phyloP scores from a whole-genome alignment of 768 basidiomycete species.

The Tylopilus plumbeoviolaceoides region DNA sequence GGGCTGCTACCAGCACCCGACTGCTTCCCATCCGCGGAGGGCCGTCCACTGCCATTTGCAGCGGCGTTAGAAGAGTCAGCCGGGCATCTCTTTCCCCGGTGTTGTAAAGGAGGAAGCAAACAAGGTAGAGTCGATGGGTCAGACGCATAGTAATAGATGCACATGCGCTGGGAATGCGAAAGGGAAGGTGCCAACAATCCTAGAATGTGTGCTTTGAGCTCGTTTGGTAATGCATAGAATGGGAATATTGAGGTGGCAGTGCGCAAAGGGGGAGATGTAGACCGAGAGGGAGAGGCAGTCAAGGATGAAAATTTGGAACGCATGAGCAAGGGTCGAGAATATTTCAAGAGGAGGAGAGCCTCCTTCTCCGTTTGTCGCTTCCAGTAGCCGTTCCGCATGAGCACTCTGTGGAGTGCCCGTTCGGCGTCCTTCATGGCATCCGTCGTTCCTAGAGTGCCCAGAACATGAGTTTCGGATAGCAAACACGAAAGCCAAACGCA shows the following conservation, averaged over 20 bases:
- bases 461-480: constrained; percentile 16
- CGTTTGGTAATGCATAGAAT: constrained; percentile 47
- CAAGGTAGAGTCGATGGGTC: constrained; percentile 46
- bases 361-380: constrained; percentile 43
- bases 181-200: constrained; percentile 53
- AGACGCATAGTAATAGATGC: constrained; percentile 53
- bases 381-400: constrained; percentile 47
- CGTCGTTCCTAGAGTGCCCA: constrained; percentile 15
- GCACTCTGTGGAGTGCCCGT: constrained; percentile 32
- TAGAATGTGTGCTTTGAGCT: constrained; percentile 55
- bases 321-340: constrained; percentile 47
- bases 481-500: not conserved
- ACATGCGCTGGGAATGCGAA: constrained; percentile 51
- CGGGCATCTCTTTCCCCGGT: constrained; percentile 14
- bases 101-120: constrained; percentile 32
- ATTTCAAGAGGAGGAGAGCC: constrained; percentile 47
- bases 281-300: constrained; percentile 10
- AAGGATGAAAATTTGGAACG: constrained; percentile 17
- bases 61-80: constrained; percentile 17
- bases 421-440: constrained; percentile 34
- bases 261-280: constrained; percentile 12
- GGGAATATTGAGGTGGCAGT: constrained; percentile 27
- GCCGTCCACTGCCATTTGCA: constrained; percentile 13
- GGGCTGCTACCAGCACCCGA: constrained; percentile 37
- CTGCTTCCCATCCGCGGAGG: constrained; percentile 37